Evolutionary conservation across 1,284 basidiomycete genomes (phyloP).

Genomic region (Ustanciosporium gigantosporum): DNA sequence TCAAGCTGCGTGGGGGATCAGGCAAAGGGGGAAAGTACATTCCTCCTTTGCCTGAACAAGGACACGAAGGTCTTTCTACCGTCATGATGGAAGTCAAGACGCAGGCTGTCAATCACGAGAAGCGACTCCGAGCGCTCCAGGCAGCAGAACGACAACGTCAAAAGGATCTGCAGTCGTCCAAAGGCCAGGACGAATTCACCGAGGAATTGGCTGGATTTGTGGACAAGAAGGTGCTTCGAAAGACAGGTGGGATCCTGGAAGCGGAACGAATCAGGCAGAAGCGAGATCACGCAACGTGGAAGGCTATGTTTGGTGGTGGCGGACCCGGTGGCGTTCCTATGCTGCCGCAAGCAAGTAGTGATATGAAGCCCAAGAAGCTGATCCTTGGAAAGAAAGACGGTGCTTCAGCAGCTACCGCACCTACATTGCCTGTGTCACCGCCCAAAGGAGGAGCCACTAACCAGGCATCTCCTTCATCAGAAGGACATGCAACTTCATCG

Average conservation of each 20-base stretch:
- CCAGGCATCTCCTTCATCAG: too few species aligned
- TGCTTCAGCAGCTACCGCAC: too few species aligned
- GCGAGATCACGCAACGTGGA: conserved; percentile 55
- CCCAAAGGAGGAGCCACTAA: too few species aligned
- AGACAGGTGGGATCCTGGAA: conserved; percentile 55
- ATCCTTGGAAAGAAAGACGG: conserved; percentile 28
- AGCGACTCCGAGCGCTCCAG: conserved; percentile 56
- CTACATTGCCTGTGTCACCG: too few species aligned
- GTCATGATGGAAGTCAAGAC: conserved; percentile 60
- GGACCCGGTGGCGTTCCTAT: conserved; percentile 33
- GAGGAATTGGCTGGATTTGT: conserved; percentile 59
- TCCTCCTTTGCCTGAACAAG: conserved; percentile 56
- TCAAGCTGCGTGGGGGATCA: conserved; percentile 49
- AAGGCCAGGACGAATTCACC: conserved; percentile 55
- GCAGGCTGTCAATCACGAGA: conserved; percentile 58
- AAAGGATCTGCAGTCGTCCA: conserved; percentile 41
- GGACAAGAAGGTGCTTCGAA: conserved; percentile 54
- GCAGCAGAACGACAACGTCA: conserved; percentile 54
- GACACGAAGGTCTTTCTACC: conserved; percentile 55
- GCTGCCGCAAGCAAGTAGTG: conserved; percentile 10
- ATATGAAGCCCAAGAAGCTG: conserved; percentile 32
- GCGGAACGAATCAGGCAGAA: conserved; percentile 53
- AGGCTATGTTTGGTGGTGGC: conserved; percentile 54
- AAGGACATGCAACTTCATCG: too few species aligned
- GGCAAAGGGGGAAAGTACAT: conserved; percentile 44